Evolutionary conservation across 2,329 filamentous ascomycete genomes (phyloP), one percentile per base, ranked within the genome.

Genomic region (Ascosphaera pollenicola): DNA sequence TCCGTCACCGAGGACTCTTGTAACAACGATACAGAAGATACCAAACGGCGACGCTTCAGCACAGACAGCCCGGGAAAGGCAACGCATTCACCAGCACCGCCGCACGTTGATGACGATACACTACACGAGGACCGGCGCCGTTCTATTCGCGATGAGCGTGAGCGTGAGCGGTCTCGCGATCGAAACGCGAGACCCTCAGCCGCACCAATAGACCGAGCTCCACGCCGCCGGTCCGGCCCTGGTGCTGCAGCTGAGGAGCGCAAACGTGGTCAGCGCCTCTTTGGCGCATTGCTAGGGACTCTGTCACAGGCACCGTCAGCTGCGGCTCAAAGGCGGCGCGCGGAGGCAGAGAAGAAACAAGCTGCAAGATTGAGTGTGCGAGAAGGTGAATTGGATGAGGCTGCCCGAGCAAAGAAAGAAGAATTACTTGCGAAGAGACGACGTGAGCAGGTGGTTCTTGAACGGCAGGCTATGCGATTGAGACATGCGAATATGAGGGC

Each of bases 301-400:
- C 66, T 92, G 43, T 83, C 77, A 56, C 79, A 87, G 59, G 75
- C 69, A 49, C 68, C 68, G 52, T 69, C 64, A 53, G 61, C 66
- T 61, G 46, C 70, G 65, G 63, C 73, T 45, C 62, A 78, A 58
- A 77, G 70, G 58, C 74, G 72, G 49, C 75, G 80, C 41, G 70
- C 69, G 44, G 84, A 87, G 54, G 84, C 87, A 54, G 84, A 89
- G 61, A 76, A 73, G 57, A 75, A 76, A 47, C 82, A 85, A 57
- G 73, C 79, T 52, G 78, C 78, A 51, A 82, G 76, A 57, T 67
- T 78, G 46, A 73, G 73, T 54, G 66, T 71, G 49, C 75, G 82
- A 55, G 70, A 66, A 46, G 67, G 67, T 45, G 74, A 87, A 76
- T 75, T 78, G 46, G 72, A 76, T 46, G 72, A 73, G 55, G 63